Conservation (phyloP, 495 filamentous ascomycete species). For the Podospora pseudopauciseta region DNA sequence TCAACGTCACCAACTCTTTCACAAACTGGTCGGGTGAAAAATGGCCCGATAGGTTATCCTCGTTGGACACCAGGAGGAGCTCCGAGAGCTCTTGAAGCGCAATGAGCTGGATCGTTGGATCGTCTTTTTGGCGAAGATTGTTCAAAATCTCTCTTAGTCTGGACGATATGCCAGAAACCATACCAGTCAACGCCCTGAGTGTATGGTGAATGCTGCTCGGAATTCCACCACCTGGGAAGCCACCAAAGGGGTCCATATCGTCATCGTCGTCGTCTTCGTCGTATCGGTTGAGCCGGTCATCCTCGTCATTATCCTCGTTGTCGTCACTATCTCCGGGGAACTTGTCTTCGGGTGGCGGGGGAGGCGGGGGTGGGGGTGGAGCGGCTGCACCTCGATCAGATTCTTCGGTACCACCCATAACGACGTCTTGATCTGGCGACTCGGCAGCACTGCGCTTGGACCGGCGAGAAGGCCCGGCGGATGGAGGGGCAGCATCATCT, state of each 20-base stretch:
- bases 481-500: conserved; percentile 23
- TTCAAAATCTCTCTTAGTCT: conserved; percentile 78
- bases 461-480: conserved; percentile 43
- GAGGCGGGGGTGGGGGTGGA: conserved; percentile 37
- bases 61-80: conserved; percentile 87
- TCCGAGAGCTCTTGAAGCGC: conserved; percentile 93
- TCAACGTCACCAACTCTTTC: conserved; percentile 87
- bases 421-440: conserved; percentile 47
- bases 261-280: conserved; percentile 50
- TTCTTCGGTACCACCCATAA: conserved; percentile 59
- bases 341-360: conserved; percentile 42
- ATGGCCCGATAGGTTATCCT: conserved; percentile 93
- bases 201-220: conserved; percentile 65
- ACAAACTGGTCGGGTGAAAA: conserved; percentile 93
- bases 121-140: conserved; percentile 82
- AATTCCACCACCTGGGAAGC: conserved; percentile 64
- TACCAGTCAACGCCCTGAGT: conserved; percentile 80
- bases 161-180: conserved; percentile 79
- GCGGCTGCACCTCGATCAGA: conserved; percentile 52
- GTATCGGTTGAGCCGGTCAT: conserved; percentile 39
- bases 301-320: conserved; percentile 48
- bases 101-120: conserved; percentile 83
- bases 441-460: conserved; percentile 55
- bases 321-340: conserved; percentile 50
- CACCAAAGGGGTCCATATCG: conserved; percentile 71